Evolutionary conservation across 192 early-diverging fungal genomes (phyloP).

Genomic region (Coemansia sp.): DNA sequence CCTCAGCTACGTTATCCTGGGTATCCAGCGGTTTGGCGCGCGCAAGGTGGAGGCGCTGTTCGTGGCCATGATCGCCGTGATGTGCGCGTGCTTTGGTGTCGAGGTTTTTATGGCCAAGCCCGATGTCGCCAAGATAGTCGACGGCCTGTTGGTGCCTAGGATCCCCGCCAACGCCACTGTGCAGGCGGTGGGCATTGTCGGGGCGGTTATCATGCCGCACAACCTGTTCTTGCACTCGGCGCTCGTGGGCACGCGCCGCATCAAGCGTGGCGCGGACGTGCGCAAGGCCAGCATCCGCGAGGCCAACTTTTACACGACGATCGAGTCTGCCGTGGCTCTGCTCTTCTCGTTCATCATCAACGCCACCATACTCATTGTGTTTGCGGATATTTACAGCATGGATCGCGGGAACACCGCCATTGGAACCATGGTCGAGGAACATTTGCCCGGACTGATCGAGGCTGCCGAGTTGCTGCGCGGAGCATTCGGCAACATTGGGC

Average conservation of each 20-base stretch:
- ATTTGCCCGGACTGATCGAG: slow-evolving; percentile 62
- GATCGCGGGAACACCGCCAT: neutral
- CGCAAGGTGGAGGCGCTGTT: slow-evolving; percentile 74
- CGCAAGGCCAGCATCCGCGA: slow-evolving; percentile 60
- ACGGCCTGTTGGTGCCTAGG: slow-evolving; percentile 57
- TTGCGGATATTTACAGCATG: slow-evolving; percentile 54
- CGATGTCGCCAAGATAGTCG: slow-evolving; percentile 46
- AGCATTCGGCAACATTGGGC: slow-evolving; percentile 60
- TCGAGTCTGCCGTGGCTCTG: slow-evolving; percentile 65
- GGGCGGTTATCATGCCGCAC: slow-evolving; percentile 85
- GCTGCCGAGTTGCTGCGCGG: slow-evolving; percentile 58
- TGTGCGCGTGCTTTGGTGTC: slow-evolving; percentile 77
- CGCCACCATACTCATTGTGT: slow-evolving; percentile 67
- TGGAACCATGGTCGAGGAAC: slow-evolving; percentile 14
- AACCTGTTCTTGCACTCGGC: slow-evolving; percentile 87
- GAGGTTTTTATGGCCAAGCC: slow-evolving; percentile 61
- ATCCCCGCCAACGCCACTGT: slow-evolving; percentile 59
- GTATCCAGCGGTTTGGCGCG: slow-evolving; percentile 61
- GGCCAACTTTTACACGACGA: slow-evolving; percentile 66
- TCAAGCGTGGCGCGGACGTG: slow-evolving; percentile 28
- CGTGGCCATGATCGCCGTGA: slow-evolving; percentile 67
- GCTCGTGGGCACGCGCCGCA: slow-evolving; percentile 64
- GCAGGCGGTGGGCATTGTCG: slow-evolving; percentile 68
- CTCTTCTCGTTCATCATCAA: slow-evolving; percentile 68
- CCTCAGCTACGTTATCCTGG: slow-evolving; percentile 79